These are phyloP conservation scores for Arabidopsis hybrid DNA, from an alignment of 441 rosid genomes.

Conservation along the genomic window DNA sequence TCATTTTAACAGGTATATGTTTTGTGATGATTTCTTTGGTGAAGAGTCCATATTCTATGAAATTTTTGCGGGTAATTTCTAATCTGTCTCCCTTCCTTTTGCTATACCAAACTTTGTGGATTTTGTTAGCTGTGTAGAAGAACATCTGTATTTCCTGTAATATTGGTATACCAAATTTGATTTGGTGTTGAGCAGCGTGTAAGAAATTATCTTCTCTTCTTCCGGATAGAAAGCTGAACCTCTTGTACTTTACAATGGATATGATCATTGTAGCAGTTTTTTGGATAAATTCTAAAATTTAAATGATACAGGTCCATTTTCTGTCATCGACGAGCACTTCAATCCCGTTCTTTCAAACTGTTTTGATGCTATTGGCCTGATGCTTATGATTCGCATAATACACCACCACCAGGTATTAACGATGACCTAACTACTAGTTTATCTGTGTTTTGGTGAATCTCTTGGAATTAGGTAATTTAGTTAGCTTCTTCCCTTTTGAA, in stretches of 20 bases:
- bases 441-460: constrained; percentile 8
- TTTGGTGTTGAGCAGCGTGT: background rate
- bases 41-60: constrained; percentile 93
- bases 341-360: constrained; percentile 85
- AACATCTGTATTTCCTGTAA: constrained; percentile 2
- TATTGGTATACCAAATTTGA: background rate
- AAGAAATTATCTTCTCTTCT: too few relatives aligned
- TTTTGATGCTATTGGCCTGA: constrained; percentile 97
- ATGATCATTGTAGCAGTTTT: constrained; percentile 22
- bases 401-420: constrained; percentile 91
- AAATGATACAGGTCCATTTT: constrained; percentile 84
- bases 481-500: constrained; percentile 9
- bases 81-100: constrained; percentile 7
- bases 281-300: constrained; percentile 18
- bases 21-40: constrained; percentile 97
- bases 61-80: constrained; percentile 77
- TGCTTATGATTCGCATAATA: constrained; percentile 98
- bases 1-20: constrained; percentile 74
- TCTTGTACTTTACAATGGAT: constrained; percentile 9
- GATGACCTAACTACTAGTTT: constrained; percentile 3
- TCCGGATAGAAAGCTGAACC: constrained; percentile 14
- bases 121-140: constrained; percentile 16
- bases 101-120: constrained; percentile 1
- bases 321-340: constrained; percentile 96
- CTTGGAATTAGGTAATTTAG: background rate